phyloP scores from a whole-genome alignment of 441 rosid genomes.

The Arabidopsis hybrid region DNA sequence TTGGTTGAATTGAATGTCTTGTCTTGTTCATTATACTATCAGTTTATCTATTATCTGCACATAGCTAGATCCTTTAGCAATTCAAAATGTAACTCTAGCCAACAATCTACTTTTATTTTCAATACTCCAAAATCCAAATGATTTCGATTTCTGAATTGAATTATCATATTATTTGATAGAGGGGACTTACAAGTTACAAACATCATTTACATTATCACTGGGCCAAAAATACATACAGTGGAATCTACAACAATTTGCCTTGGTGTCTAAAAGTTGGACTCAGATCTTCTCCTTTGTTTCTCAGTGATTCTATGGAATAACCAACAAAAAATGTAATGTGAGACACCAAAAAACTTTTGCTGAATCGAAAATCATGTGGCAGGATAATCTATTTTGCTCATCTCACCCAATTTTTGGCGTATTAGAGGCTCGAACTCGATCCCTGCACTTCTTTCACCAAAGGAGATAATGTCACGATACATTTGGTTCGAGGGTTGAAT shows the following conservation, averaged over 20 bases:
- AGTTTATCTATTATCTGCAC: background rate
- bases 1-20: constrained; percentile 23
- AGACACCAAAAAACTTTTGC: constrained; percentile 3
- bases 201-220: background rate
- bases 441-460: constrained; percentile 70
- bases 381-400: constrained; percentile 4
- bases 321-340: constrained; percentile 2
- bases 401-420: constrained; percentile 65
- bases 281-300: constrained; percentile 25
- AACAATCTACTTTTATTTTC: background rate
- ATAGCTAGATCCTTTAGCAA: background rate
- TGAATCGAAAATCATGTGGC: background rate
- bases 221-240: constrained; percentile 3
- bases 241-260: constrained; percentile 14
- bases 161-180: background rate
- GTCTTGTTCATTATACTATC: background rate
- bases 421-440: constrained; percentile 61
- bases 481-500: constrained; percentile 68
- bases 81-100: background rate
- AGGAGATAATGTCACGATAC: constrained; percentile 65
- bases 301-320: constrained; percentile 28
- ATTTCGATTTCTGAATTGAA: constrained; percentile 3
- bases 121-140: background rate
- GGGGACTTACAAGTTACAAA: constrained; percentile 5
- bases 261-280: constrained; percentile 10